phyloP scores from a whole-genome alignment of 148 eudicot species.

The Rhododendron ferrugineum region DNA sequence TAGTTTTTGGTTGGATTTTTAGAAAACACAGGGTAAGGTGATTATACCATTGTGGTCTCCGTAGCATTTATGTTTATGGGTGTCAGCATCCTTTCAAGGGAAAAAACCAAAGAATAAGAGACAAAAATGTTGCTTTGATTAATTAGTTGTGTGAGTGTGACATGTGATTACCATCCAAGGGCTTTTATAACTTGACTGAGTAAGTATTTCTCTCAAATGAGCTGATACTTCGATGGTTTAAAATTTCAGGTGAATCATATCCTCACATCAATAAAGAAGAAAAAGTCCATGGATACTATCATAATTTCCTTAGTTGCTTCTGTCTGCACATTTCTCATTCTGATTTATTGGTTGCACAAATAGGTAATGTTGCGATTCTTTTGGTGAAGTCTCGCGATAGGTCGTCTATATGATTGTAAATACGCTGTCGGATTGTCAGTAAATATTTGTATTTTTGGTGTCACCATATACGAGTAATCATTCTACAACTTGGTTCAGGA shows the following conservation, averaged over 20 bases:
- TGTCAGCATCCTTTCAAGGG: not conserved
- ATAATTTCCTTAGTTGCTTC: conserved; percentile 90
- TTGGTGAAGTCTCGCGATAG: not conserved
- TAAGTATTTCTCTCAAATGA: not conserved
- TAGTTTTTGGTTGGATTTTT: not conserved
- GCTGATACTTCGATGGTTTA: not conserved
- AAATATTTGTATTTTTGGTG: not conserved
- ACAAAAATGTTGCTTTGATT: not conserved
- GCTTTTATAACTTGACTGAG: not conserved
- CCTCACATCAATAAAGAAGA: conserved; percentile 87
- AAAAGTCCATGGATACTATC: conserved; percentile 96
- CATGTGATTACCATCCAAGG: not conserved
- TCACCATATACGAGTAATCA: not conserved
- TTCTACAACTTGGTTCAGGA: not conserved
- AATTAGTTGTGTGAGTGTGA: not conserved
- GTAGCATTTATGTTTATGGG: not conserved
- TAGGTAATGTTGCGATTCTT: conserved; percentile 16
- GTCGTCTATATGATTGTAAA: not conserved
- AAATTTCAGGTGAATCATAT: conserved; percentile 75
- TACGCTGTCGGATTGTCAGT: not conserved
- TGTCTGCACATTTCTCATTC: conserved; percentile 86
- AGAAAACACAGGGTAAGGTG: not conserved
- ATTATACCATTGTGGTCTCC: not conserved
- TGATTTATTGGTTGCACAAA: conserved; percentile 88
- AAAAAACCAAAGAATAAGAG: not conserved